Evolutionary conservation across 306 rosid species (phyloP).

Genomic region (Datisca glomerata): DNA sequence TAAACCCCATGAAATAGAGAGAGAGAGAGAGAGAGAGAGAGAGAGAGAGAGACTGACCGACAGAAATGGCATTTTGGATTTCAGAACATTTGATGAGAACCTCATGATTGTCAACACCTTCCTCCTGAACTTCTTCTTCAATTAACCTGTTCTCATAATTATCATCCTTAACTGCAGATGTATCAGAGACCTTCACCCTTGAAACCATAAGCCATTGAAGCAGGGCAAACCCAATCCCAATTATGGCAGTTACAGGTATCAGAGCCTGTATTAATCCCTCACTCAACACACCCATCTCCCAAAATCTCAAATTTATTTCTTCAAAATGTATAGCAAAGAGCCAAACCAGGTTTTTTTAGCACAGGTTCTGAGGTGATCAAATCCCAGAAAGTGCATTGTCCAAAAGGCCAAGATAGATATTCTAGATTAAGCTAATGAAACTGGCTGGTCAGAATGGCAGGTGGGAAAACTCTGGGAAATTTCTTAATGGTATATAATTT

Average conservation of each 20-base stretch:
- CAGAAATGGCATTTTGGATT: constrained; percentile 54
- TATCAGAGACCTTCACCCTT: constrained; percentile 31
- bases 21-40: background rate
- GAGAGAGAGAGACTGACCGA: constrained; percentile 20
- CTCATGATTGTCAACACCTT: constrained; percentile 30
- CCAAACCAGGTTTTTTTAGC: constrained; percentile 8
- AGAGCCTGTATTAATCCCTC: constrained; percentile 40
- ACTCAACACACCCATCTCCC: constrained; percentile 41
- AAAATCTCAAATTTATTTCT: constrained; percentile 7
- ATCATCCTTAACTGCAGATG: constrained; percentile 8
- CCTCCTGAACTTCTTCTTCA: constrained; percentile 32
- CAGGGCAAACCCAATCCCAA: constrained; percentile 49
- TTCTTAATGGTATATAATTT: background rate
- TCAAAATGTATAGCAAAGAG: background rate
- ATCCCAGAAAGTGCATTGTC: background rate
- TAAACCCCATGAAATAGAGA: too few species aligned
- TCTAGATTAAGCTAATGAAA: too few species aligned
- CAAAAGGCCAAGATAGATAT: background rate
- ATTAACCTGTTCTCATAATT: constrained; percentile 27
- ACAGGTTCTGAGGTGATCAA: background rate
- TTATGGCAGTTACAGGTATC: constrained; percentile 44
- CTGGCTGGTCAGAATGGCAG: constrained; percentile 2
- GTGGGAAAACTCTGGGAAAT: background rate
- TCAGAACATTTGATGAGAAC: constrained; percentile 50
- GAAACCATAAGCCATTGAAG: constrained; percentile 59